Base-by-base conservation (phyloP, 345 rosid species). In the Stellera chamaejasme region DNA sequence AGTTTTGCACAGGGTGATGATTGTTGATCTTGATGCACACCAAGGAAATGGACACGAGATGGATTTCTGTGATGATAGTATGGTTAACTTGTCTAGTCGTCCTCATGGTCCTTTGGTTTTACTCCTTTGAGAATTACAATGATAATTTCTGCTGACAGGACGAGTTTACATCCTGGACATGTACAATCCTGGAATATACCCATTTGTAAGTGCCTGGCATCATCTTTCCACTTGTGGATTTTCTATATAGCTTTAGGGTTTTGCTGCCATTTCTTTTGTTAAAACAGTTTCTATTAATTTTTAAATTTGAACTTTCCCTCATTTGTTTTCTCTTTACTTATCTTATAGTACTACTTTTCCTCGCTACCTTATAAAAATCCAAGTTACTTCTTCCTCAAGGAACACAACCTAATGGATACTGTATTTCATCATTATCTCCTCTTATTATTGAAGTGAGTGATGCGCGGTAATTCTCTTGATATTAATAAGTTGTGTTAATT, bases 11-110 rank as follows among this genome's bases (percentile, higher is more conserved):
- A 92, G 96, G 81, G 94, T 84, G 65, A 92, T 92, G 97, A 84
- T 92, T 59, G 79, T 92, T 69, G 99, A 92, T 89, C 87, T 92
- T 3, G 98, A 92, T 68, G 98, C 97, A 39, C 98, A 92, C 75
- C 99, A 92, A 80, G 99, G 99, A 60, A 92, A 92, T 66, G 99
- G 97, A 72, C 96, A 92, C 28, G 99, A 89, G 71, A 84, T 46
- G 69, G 98, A 92, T 75, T 90, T 88, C 48, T 72, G 85, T 13
- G 32, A 71, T 73, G 97, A 92, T 53, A 65, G 98, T 88, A 82
- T 52, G 87, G 68, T 58, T 32, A 5, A 32, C 4, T 8, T 53
- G 45, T 27, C 39, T 27, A 23, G 27, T 61, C 27, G 45, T 32
- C 32, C 11, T 63, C 15, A 8, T 43, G 54, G 52, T 57, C 19